These are phyloP conservation scores for Penicillium paxilli DNA, from an alignment of 495 filamentous ascomycete genomes.

Conservation along the genomic window DNA sequence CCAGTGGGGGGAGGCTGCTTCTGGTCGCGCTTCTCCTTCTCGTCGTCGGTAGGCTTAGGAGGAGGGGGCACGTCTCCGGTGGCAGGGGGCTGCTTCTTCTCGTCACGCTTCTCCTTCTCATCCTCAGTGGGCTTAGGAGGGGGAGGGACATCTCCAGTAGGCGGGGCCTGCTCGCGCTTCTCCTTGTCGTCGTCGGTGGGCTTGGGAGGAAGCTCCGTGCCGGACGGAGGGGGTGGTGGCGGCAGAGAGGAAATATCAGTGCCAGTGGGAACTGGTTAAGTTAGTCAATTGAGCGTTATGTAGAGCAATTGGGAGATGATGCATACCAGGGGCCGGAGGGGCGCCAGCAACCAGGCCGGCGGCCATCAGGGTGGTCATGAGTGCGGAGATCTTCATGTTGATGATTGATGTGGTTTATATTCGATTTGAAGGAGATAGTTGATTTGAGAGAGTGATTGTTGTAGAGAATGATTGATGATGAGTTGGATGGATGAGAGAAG, in stretches of 20 bases:
- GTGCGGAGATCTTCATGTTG: slow-evolving; percentile 15
- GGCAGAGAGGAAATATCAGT: slow-evolving; percentile 2
- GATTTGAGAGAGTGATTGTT: not conserved
- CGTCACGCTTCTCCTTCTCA: slow-evolving; percentile 3
- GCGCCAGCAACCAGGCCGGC: slow-evolving; percentile 18
- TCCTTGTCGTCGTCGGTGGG: slow-evolving; percentile 7
- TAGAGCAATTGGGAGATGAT: not conserved
- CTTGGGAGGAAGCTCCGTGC: not conserved
- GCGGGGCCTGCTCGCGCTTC: slow-evolving; percentile 7
- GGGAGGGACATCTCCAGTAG: not conserved
- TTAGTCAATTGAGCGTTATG: not conserved
- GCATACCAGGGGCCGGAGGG: slow-evolving; percentile 15
- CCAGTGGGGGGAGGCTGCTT: not conserved
- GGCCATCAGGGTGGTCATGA: slow-evolving; percentile 17
- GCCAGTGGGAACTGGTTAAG: slow-evolving; percentile 5
- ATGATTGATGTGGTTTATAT: no score
- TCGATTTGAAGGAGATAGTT: no score
- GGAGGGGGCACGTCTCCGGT: not conserved
- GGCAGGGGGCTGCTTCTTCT: not conserved
- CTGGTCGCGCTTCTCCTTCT: not conserved
- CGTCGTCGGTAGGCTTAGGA: not conserved
- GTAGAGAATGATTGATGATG: not conserved
- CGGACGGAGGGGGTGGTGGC: not conserved
- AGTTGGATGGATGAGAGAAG: not conserved
- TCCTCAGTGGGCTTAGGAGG: not conserved